Evolutionary conservation across 192 early-diverging fungal genomes (phyloP).

Genomic region (Linnemannia zychae): DNA sequence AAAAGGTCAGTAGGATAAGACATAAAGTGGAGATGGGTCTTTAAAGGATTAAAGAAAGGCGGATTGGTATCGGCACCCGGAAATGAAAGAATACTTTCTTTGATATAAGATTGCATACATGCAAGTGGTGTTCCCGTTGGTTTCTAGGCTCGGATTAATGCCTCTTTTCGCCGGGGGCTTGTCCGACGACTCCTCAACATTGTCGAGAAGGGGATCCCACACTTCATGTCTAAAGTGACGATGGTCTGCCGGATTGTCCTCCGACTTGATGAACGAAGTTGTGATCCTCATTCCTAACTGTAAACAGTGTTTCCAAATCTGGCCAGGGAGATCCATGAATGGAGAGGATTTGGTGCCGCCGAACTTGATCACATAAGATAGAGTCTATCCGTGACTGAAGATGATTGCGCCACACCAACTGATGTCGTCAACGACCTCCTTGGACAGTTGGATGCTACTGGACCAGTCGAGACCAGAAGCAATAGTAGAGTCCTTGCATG

Average conservation of each 20-base stretch:
- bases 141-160: no score
- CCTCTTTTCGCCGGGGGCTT: no score
- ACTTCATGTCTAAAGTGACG: no score
- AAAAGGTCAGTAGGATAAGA: no score
- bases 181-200: no score
- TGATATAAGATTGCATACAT: no score
- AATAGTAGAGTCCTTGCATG: background rate
- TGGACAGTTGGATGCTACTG: slow-evolving; percentile 8
- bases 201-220: no score
- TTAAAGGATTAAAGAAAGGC: no score
- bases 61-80: no score
- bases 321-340: background rate
- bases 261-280: slow-evolving; percentile 7
- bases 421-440: background rate
- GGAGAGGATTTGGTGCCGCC: slow-evolving; percentile 1
- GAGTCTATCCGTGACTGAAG: slow-evolving; percentile 4
- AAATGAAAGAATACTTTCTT: no score
- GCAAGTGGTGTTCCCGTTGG: no score
- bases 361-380: slow-evolving; percentile 8
- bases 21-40: no score
- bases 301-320: slow-evolving; percentile 8
- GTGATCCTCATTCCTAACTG: slow-evolving; percentile 1
- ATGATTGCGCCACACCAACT: slow-evolving; percentile 10
- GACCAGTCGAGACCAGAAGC: slow-evolving; percentile 1
- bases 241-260: slow-evolving; percentile 17